Conservation (phyloP, 257 asterid species). For the Primulina tabacum region DNA sequence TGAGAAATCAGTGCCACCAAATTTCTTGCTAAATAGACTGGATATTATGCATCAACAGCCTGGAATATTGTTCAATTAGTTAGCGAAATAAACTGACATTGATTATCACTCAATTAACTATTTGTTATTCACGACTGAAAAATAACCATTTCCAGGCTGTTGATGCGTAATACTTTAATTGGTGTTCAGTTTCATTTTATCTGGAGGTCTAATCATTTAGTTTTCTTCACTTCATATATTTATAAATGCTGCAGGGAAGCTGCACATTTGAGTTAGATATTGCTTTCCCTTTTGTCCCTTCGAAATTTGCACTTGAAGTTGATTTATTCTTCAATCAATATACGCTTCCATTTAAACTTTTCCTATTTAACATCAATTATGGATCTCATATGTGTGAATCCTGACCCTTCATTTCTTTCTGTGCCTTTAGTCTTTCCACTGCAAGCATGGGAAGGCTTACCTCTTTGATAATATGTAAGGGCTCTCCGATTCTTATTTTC, state of each 20-base stretch:
- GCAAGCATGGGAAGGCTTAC: constrained; percentile 78
- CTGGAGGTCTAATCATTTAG: background rate
- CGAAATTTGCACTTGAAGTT: background rate
- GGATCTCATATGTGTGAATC: constrained; percentile 18
- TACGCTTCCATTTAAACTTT: background rate
- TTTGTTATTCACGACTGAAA: background rate
- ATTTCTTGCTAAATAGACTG: too few species aligned
- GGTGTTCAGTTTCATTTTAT: background rate
- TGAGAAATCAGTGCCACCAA: too few species aligned
- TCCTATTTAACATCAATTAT: constrained; percentile 9
- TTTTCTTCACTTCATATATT: constrained; percentile 6
- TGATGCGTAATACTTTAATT: background rate
- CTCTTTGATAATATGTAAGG: constrained; percentile 74
- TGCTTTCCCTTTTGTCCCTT: constrained; percentile 7
- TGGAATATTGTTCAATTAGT: too few species aligned
- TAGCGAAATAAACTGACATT: too few species aligned
- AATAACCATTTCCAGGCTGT: background rate
- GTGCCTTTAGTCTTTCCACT: constrained; percentile 60
- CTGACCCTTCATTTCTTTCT: constrained; percentile 31
- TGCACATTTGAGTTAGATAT: constrained; percentile 1
- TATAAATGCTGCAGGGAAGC: background rate
- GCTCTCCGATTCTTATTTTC: constrained; percentile 18
- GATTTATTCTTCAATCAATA: constrained; percentile 2
- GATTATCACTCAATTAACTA: background rate
- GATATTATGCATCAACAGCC: too few species aligned